Conservation (phyloP, 805 yeast species). For the Hanseniaspora taiwanica region DNA sequence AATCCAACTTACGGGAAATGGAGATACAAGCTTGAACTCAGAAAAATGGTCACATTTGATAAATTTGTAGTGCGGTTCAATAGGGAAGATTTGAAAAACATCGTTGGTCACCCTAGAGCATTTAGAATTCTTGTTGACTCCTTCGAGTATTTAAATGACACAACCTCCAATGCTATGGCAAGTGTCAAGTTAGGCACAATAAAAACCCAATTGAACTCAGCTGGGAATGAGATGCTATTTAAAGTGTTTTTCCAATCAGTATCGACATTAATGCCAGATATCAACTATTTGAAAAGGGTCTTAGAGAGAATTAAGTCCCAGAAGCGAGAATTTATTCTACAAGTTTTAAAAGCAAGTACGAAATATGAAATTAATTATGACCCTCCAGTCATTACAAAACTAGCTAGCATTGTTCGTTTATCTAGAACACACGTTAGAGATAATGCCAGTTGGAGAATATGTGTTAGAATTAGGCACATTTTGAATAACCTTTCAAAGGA, state of each 20-base stretch:
- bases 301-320: constrained; percentile 6
- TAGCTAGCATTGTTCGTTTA: constrained; percentile 67
- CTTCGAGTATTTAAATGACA: constrained; percentile 1
- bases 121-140: constrained; percentile 4
- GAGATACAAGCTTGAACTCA: not conserved
- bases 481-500: constrained; percentile 39
- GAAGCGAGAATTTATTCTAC: constrained; percentile 27
- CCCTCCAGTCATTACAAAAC: constrained; percentile 81
- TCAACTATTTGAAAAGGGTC: not conserved
- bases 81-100: not conserved
- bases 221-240: constrained; percentile 5
- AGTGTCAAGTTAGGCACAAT: constrained; percentile 38
- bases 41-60: not conserved
- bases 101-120: not conserved
- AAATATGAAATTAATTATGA: constrained; percentile 54
- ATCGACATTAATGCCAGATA: not conserved
- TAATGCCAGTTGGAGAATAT: constrained; percentile 77
- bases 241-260: constrained; percentile 7
- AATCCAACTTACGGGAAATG: not conserved
- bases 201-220: constrained; percentile 19
- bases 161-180: constrained; percentile 1
- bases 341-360: constrained; percentile 35
- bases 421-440: constrained; percentile 63
- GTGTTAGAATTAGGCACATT: constrained; percentile 68
- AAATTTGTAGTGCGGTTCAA: not conserved